Percentiles rank a stretch among this genome's conserved stretches.
Evolutionary conservation across 441 rosid species (phyloP).

Genomic region (Hura crepitans): DNA sequence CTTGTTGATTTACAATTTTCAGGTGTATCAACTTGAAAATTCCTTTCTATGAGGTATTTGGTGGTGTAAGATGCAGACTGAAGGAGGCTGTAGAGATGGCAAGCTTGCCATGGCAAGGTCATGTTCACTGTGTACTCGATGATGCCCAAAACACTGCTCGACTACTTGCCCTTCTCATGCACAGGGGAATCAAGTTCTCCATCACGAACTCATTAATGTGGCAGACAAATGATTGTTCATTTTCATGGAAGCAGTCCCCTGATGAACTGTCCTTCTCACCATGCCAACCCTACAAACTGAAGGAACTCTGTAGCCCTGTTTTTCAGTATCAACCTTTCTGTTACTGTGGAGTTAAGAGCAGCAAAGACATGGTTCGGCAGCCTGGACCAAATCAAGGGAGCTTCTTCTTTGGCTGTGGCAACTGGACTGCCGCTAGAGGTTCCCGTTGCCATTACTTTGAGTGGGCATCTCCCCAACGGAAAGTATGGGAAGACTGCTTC

Average conservation of each 20-base stretch:
- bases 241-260: slow-evolving; percentile 35
- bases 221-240: slow-evolving; percentile 37
- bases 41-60: slow-evolving; percentile 57
- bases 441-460: slow-evolving; percentile 56
- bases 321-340: slow-evolving; percentile 45
- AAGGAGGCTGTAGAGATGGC: slow-evolving; percentile 67
- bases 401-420: slow-evolving; percentile 67
- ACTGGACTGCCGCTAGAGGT: slow-evolving; percentile 62
- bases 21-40: slow-evolving; percentile 76
- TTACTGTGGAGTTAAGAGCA: slow-evolving; percentile 62
- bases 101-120: slow-evolving; percentile 64
- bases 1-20: slow-evolving; percentile 1
- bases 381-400: slow-evolving; percentile 68
- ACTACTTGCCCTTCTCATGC: slow-evolving; percentile 54
- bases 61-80: slow-evolving; percentile 50
- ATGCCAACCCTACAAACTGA: slow-evolving; percentile 33
- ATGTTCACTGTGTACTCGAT: slow-evolving; percentile 64
- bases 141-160: slow-evolving; percentile 73
- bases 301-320: slow-evolving; percentile 33
- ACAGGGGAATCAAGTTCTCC: slow-evolving; percentile 48
- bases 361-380: slow-evolving; percentile 53
- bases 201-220: slow-evolving; percentile 58
- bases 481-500: slow-evolving; percentile 18
- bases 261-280: slow-evolving; percentile 24
- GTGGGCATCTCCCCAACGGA: slow-evolving; percentile 50